phyloP scores from a whole-genome alignment of 192 early-diverging fungal species.

The Gonapodya prolifera region DNA sequence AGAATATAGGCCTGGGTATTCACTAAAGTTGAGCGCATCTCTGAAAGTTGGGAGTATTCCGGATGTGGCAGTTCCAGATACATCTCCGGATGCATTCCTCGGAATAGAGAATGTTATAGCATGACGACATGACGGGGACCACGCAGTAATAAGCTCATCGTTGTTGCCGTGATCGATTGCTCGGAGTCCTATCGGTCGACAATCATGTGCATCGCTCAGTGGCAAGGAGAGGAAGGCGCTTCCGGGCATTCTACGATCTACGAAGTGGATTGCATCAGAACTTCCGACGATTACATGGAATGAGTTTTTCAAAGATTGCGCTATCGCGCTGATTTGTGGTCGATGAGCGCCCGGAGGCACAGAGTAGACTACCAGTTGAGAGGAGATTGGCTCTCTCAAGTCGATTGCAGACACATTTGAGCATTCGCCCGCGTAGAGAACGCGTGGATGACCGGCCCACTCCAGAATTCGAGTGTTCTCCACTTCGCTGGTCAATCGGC shows the following conservation, averaged over 20 bases:
- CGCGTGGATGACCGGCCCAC: background rate
- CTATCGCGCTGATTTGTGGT: background rate
- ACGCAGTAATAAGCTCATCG: background rate
- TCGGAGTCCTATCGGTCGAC: too few species aligned
- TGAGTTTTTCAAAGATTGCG: background rate
- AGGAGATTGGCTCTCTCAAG: background rate
- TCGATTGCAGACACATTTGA: background rate
- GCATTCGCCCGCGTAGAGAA: background rate
- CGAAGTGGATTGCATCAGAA: background rate
- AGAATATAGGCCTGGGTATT: too few species aligned
- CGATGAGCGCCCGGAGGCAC: background rate
- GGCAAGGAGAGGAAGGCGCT: background rate
- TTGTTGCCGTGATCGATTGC: too few species aligned
- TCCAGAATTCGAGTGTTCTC: background rate
- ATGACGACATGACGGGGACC: background rate
- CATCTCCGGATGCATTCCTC: too few species aligned
- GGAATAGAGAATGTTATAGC: background rate
- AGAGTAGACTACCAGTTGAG: background rate
- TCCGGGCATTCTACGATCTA: background rate
- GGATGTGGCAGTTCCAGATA: too few species aligned
- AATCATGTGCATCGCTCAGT: background rate
- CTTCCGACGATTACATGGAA: background rate
- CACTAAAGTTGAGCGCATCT: too few species aligned
- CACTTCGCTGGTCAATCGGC: background rate
- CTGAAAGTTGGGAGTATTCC: too few species aligned